Evolutionary conservation across 805 yeast species (phyloP).

Genomic region (Saccharomyces eubayanus): DNA sequence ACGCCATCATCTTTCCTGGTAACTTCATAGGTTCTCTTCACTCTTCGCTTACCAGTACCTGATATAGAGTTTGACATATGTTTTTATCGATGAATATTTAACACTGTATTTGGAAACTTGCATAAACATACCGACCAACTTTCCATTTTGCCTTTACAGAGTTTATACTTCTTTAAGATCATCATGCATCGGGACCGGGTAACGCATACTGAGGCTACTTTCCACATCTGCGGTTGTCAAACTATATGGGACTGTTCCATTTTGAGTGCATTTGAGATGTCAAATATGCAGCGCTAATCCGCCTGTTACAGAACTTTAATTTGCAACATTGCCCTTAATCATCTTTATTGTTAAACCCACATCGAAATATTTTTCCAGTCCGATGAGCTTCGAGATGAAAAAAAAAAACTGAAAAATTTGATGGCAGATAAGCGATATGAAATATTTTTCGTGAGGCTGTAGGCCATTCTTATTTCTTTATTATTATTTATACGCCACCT

Average conservation of each 20-base stretch:
- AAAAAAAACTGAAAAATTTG: background rate
- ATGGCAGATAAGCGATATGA: background rate
- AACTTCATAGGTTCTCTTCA: conserved; percentile 14
- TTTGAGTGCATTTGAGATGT: background rate
- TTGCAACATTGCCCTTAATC: background rate
- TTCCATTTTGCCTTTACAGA: background rate
- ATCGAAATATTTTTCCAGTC: background rate
- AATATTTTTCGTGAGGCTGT: background rate
- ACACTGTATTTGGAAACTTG: too few relatives aligned
- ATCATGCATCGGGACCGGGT: background rate
- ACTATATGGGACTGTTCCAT: background rate
- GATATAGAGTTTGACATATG: background rate
- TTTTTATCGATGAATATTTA: background rate
- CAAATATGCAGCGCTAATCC: too few relatives aligned
- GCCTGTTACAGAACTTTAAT: background rate
- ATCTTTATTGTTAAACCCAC: background rate
- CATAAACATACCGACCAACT: background rate
- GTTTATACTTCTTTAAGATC: background rate
- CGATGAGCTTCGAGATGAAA: background rate
- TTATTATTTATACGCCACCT: background rate
- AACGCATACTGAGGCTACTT: background rate
- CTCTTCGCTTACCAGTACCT: conserved; percentile 20
- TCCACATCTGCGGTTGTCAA: background rate
- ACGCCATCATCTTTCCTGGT: conserved; percentile 2
- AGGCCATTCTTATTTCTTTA: background rate